These are phyloP conservation scores for Blastocystis sp. DNA, from an alignment of 352 stramenopile genomes.

Conservation along the genomic window DNA sequence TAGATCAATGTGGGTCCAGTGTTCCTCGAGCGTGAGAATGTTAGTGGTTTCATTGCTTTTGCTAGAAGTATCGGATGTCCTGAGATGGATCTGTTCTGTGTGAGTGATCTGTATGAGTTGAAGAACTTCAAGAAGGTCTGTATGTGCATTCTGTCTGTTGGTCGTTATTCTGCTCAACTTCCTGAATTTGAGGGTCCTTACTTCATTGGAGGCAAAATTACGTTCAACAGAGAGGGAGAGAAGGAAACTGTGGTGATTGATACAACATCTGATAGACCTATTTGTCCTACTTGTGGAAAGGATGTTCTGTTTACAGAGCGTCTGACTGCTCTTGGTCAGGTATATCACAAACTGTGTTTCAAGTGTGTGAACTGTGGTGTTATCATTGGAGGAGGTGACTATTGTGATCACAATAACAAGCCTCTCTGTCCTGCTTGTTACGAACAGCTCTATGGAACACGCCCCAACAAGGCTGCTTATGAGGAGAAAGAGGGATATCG, in stretches of 20 bases:
- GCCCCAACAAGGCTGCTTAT: slow-evolving; percentile 42
- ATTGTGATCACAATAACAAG: slow-evolving; percentile 60
- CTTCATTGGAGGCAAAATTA: slow-evolving; percentile 40
- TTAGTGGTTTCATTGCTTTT: slow-evolving; percentile 36
- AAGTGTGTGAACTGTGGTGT: slow-evolving; percentile 48
- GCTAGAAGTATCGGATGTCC: slow-evolving; percentile 34
- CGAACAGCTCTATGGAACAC: slow-evolving; percentile 50
- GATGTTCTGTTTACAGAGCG: slow-evolving; percentile 53
- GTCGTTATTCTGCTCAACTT: slow-evolving; percentile 14
- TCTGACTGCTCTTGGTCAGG: slow-evolving; percentile 35
- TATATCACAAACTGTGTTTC: slow-evolving; percentile 59
- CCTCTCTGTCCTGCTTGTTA: slow-evolving; percentile 49
- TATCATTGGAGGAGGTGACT: slow-evolving; percentile 49
- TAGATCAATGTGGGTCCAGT: slow-evolving; percentile 46
- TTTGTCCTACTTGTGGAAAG: slow-evolving; percentile 43
- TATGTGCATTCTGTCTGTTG: slow-evolving; percentile 37
- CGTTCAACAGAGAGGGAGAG: slow-evolving; percentile 10
- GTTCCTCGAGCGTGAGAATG: slow-evolving; percentile 50
- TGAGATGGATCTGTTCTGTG: slow-evolving; percentile 57
- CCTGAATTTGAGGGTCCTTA: slow-evolving; percentile 47
- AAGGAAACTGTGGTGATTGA: slow-evolving; percentile 12
- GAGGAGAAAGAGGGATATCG: not conserved
- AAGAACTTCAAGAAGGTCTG: slow-evolving; percentile 62
- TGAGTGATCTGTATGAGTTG: slow-evolving; percentile 60
- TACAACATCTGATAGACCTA: not conserved